A percentile compares a stretch with the other conserved stretches of the same genome.
These are phyloP conservation scores for Chrysosphaeria jannelii DNA, from an alignment of 2,329 filamentous ascomycete species.

Conservation along the genomic window DNA sequence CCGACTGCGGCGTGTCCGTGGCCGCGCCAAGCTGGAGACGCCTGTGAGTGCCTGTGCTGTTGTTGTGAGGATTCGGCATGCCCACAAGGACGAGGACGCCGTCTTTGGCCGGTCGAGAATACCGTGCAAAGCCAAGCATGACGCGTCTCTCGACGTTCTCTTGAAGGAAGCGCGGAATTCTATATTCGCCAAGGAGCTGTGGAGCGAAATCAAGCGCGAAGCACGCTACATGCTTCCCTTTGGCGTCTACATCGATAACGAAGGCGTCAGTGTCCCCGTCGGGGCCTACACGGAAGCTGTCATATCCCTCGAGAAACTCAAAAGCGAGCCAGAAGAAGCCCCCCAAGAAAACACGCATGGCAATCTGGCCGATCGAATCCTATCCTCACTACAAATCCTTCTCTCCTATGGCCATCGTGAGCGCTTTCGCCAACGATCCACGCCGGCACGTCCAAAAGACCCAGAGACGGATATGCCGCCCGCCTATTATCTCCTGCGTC, in stretches of 20 bases:
- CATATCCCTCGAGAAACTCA: slow-evolving; percentile 34
- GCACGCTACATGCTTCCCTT: slow-evolving; percentile 41
- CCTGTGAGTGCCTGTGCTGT: slow-evolving; percentile 9
- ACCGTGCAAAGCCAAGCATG: slow-evolving; percentile 9
- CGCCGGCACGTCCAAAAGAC: slow-evolving; percentile 14
- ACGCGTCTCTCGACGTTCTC: slow-evolving; percentile 30
- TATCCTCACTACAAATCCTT: slow-evolving; percentile 40
- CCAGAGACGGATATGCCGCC: slow-evolving; percentile 13
- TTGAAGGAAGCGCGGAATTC: slow-evolving; percentile 53
- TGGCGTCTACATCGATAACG: slow-evolving; percentile 31
- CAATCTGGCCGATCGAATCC: slow-evolving; percentile 29
- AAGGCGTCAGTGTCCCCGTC: slow-evolving; percentile 23
- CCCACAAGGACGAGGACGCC: not conserved
- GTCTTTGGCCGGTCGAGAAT: slow-evolving; percentile 1
- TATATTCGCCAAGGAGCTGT: slow-evolving; percentile 61
- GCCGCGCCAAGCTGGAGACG: slow-evolving; percentile 43
- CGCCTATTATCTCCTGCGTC: slow-evolving; percentile 18
- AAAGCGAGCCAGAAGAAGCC: slow-evolving; percentile 10
- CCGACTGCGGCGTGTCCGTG: slow-evolving; percentile 40
- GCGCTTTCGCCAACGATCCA: slow-evolving; percentile 32
- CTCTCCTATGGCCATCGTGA: slow-evolving; percentile 42
- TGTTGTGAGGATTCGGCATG: too few species aligned
- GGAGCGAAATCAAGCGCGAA: slow-evolving; percentile 68
- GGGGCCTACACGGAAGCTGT: slow-evolving; percentile 24
- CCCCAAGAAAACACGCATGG: not conserved